These are phyloP conservation scores for Limnomonas spitsbergensis DNA, from an alignment of 139 green algal genomes.

Conservation along the genomic window DNA sequence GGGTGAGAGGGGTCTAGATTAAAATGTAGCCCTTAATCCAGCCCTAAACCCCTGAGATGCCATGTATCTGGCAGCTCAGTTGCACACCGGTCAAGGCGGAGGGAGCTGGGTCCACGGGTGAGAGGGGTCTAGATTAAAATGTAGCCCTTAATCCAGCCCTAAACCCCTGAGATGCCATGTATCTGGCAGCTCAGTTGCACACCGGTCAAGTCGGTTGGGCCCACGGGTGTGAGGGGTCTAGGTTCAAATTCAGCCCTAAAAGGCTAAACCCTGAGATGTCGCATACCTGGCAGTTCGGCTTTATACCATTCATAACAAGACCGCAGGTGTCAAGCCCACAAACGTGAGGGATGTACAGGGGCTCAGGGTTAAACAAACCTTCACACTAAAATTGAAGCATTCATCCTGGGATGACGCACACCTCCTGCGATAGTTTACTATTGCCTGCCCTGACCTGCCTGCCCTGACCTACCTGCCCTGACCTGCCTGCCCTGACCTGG, in stretches of 20 bases:
- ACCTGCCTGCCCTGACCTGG: too few relatives aligned
- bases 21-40: background rate
- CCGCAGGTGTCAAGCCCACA: constrained; percentile 34
- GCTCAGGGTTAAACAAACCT: too few relatives aligned
- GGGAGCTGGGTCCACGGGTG: constrained; percentile 38
- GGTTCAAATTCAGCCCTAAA: background rate
- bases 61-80: constrained; percentile 34
- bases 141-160: background rate
- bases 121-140: background rate
- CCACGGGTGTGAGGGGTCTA: constrained; percentile 31
- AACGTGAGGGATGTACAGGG: constrained; percentile 18
- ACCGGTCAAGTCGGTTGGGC: constrained; percentile 32
- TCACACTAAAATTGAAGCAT: too few relatives aligned
- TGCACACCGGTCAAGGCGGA: constrained; percentile 33
- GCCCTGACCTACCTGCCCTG: too few relatives aligned
- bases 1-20: constrained; percentile 22
- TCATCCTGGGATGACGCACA: too few relatives aligned
- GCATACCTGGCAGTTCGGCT: constrained; percentile 33
- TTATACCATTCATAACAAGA: constrained; percentile 25
- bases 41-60: constrained; percentile 21
- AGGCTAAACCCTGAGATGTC: constrained; percentile 24
- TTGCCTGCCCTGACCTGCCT: too few relatives aligned
- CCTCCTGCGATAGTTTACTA: too few relatives aligned
- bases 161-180: constrained; percentile 19
- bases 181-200: constrained; percentile 36